A percentile compares a stretch with the other conserved stretches of the same genome.
These are phyloP conservation scores for Gamsiella multidivaricata DNA, from an alignment of 192 early-diverging fungal genomes.

Conservation along the genomic window DNA sequence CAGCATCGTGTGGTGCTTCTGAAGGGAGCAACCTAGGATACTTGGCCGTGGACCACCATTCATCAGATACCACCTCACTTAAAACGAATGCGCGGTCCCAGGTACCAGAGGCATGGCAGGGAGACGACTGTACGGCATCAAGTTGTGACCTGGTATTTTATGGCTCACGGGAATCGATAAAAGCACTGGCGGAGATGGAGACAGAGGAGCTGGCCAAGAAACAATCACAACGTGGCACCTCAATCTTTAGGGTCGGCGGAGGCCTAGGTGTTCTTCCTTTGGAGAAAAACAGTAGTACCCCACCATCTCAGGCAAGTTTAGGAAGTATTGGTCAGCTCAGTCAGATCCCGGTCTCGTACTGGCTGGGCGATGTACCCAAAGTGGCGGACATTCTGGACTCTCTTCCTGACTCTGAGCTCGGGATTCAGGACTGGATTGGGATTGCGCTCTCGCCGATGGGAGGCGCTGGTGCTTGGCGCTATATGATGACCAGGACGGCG, in stretches of 20 bases:
- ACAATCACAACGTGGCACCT: conserved; percentile 3
- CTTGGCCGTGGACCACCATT: no score
- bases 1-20: no score
- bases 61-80: no score
- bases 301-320: neutral
- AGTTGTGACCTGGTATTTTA: conserved; percentile 43
- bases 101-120: neutral
- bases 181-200: conserved; percentile 45
- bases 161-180: conserved; percentile 40
- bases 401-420: conserved; percentile 23
- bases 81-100: no score
- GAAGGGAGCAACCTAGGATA: no score
- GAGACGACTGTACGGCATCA: conserved; percentile 1
- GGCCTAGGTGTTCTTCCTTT: conserved; percentile 26
- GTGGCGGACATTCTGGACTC: conserved; percentile 24
- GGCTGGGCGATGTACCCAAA: conserved; percentile 47
- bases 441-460: conserved; percentile 63
- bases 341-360: conserved; percentile 38
- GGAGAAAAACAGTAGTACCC: neutral
- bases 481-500: conserved; percentile 53
- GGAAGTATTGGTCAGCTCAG: conserved; percentile 8
- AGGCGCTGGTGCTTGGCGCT: conserved; percentile 58
- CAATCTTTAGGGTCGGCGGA: conserved; percentile 20
- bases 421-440: conserved; percentile 59
- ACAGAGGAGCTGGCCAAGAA: conserved; percentile 9